A percentile compares a stretch with the other conserved stretches of the same genome.
Evolutionary conservation across 2,329 filamentous ascomycete species (phyloP).

Genomic region (Teratosphaeria gauchensis): DNA sequence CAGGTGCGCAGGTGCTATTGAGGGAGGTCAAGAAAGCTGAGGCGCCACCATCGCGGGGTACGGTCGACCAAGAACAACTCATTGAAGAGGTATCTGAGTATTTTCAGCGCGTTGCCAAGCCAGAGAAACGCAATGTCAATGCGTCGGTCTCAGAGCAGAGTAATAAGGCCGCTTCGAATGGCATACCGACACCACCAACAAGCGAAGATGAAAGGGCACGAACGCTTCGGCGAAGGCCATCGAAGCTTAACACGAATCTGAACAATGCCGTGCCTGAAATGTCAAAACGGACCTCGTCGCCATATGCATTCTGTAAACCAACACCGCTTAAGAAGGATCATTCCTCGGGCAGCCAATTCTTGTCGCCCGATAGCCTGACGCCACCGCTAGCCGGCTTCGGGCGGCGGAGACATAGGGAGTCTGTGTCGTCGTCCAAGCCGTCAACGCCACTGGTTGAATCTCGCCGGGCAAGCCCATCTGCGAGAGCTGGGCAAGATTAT

Average conservation of each 20-base stretch:
- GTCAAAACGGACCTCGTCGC: constrained; percentile 33
- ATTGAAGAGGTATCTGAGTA: constrained; percentile 47
- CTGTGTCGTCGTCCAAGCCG: constrained; percentile 7
- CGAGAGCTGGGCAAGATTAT: constrained; percentile 17
- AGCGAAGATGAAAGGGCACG: constrained; percentile 29
- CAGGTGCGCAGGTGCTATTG: constrained; percentile 31
- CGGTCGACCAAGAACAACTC: constrained; percentile 58
- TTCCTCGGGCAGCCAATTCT: constrained; percentile 32
- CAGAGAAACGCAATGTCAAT: constrained; percentile 56
- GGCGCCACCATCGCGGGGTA: constrained; percentile 52
- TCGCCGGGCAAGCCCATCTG: constrained; percentile 12
- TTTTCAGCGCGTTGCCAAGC: constrained; percentile 8
- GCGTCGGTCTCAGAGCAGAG: constrained; percentile 25
- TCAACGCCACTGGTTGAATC: constrained; percentile 18
- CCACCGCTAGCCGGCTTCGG: constrained; percentile 22
- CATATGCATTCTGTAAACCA: constrained; percentile 34
- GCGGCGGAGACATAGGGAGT: constrained; percentile 1
- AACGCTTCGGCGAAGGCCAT: constrained; percentile 19
- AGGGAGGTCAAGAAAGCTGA: constrained; percentile 34
- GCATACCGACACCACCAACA: constrained; percentile 25
- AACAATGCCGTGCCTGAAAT: constrained; percentile 30
- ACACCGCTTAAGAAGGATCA: constrained; percentile 23
- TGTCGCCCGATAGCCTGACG: constrained; percentile 41
- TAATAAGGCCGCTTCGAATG: constrained; percentile 3
- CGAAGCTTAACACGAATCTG: constrained; percentile 24